phyloP scores from a whole-genome alignment of 352 stramenopile species.

The Globisporangium cylindrosporum region DNA sequence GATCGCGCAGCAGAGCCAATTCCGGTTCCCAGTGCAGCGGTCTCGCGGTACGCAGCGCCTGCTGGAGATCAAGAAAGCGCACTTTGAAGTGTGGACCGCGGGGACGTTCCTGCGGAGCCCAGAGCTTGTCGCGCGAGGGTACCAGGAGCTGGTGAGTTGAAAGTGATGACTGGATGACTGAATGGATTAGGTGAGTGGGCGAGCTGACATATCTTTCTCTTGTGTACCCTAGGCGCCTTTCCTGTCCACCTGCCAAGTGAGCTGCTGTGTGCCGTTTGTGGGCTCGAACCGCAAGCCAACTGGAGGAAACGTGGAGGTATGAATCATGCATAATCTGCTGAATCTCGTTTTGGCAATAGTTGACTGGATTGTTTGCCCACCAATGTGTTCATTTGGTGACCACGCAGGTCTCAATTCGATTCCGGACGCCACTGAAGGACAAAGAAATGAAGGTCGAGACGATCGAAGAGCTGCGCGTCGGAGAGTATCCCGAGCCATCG shows the following conservation, averaged over 20 bases:
- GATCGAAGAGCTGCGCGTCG: conserved; percentile 50
- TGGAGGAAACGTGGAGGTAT: conserved; percentile 64
- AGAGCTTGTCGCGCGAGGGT: conserved; percentile 60
- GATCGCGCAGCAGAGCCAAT: conserved; percentile 26
- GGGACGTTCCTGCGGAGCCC: conserved; percentile 61
- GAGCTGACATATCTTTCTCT: neutral
- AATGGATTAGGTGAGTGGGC: too few species aligned
- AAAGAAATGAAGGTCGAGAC: conserved; percentile 47
- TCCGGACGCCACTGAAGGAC: conserved; percentile 58
- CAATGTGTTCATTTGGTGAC: neutral
- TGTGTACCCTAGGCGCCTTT: conserved; percentile 36
- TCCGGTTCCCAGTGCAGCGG: conserved; percentile 52
- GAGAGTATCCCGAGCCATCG: conserved; percentile 44
- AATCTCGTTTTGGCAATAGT: neutral
- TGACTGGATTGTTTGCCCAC: too few species aligned
- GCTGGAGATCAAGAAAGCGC: conserved; percentile 80
- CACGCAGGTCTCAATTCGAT: conserved; percentile 48
- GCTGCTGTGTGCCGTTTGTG: conserved; percentile 55
- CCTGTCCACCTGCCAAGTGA: conserved; percentile 47
- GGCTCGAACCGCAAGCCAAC: conserved; percentile 65
- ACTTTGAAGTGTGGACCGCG: conserved; percentile 74
- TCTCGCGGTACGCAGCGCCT: conserved; percentile 64
- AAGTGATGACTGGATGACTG: neutral
- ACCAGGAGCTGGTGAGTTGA: conserved; percentile 58
- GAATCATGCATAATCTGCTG: neutral